phyloP scores from a whole-genome alignment of 179 eudicot species.

The Silene coronaria region DNA sequence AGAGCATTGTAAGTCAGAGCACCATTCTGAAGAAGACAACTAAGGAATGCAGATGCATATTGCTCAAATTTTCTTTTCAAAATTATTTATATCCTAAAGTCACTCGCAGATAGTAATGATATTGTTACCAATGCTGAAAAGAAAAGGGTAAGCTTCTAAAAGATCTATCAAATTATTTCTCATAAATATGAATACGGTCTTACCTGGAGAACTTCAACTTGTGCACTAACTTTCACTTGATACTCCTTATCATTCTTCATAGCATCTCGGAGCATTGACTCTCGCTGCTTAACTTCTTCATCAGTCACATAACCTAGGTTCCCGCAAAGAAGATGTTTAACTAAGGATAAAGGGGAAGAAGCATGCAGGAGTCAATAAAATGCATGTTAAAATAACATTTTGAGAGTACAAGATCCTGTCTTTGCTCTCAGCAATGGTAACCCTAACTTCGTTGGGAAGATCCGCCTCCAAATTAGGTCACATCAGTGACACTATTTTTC shows the following conservation, averaged over 20 bases:
- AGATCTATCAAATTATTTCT: not conserved
- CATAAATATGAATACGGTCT: not conserved
- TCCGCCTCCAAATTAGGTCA: too few relatives aligned
- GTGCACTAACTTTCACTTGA: conserved; percentile 53
- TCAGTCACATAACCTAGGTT: conserved; percentile 79
- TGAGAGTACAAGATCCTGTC: not conserved
- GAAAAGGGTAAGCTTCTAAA: not conserved
- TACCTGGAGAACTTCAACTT: conserved; percentile 80
- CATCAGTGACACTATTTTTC: too few relatives aligned
- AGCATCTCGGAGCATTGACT: conserved; percentile 51
- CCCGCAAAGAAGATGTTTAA: conserved; percentile 9
- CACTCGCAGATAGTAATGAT: not conserved
- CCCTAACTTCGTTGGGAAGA: not conserved
- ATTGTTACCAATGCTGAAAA: not conserved
- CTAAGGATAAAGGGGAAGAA: not conserved
- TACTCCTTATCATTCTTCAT: conserved; percentile 51
- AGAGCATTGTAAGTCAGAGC: conserved; percentile 1
- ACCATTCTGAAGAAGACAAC: not conserved
- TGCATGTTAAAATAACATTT: not conserved
- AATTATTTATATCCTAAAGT: not conserved
- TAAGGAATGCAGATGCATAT: not conserved
- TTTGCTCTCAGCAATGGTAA: not conserved
- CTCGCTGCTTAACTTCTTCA: conserved; percentile 63
- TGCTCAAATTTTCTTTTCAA: not conserved
- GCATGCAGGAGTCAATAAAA: not conserved